Conservation (phyloP, 805 yeast species). For the Millerozyma acaciae region DNA sequence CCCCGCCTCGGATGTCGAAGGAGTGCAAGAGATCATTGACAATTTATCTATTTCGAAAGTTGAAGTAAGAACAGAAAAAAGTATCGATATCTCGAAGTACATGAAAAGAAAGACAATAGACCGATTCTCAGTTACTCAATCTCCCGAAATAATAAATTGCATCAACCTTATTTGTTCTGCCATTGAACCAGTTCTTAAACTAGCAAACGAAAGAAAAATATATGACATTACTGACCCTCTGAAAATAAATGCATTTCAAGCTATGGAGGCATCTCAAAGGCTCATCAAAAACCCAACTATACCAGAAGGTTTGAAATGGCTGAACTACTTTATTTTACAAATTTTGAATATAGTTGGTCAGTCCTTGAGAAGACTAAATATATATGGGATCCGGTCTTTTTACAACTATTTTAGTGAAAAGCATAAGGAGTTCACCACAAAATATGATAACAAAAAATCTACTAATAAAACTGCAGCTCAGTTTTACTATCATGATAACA, state of each 20-base stretch:
- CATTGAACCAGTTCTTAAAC: conserved; percentile 57
- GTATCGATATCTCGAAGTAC: conserved; percentile 74
- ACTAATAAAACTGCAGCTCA: conserved; percentile 59
- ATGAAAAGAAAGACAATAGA: conserved; percentile 66
- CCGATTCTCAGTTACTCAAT: conserved; percentile 51
- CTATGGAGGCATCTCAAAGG: conserved; percentile 64
- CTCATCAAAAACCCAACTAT: conserved; percentile 49
- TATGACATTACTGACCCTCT: conserved; percentile 65
- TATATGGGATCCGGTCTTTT: conserved; percentile 81
- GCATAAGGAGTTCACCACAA: conserved; percentile 53
- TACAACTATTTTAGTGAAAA: conserved; percentile 62
- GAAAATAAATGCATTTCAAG: conserved; percentile 63
- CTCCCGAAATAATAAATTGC: conserved; percentile 53
- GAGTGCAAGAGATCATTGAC: conserved; percentile 79
- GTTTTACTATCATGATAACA: conserved; percentile 52
- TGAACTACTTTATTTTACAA: conserved; percentile 57
- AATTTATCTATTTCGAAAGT: conserved; percentile 70
- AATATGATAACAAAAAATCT: conserved; percentile 53
- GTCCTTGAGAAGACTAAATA: conserved; percentile 60
- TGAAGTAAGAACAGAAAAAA: conserved; percentile 82
- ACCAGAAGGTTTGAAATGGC: conserved; percentile 73
- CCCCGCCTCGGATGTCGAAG: conserved; percentile 83
- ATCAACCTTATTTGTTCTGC: conserved; percentile 58
- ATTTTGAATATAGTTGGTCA: conserved; percentile 70
- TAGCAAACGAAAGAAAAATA: conserved; percentile 61